Evolutionary conservation across 2,329 filamentous ascomycete genomes (phyloP).

Genomic region (Hypoxylon sp.): DNA sequence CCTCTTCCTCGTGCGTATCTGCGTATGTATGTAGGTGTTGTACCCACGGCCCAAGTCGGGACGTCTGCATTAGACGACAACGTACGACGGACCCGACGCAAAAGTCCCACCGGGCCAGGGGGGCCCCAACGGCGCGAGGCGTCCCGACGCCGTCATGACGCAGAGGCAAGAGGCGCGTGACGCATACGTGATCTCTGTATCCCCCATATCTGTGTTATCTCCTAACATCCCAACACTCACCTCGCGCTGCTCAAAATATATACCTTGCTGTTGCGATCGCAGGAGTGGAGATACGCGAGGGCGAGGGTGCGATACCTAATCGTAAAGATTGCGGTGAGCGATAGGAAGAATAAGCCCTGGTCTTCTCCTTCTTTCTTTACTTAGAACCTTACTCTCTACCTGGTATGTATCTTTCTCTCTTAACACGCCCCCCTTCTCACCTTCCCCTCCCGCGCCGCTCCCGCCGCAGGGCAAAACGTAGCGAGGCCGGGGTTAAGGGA

Average conservation of each 20-base stretch:
- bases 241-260: neutral
- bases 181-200: neutral
- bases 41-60: neutral
- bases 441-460: too few species aligned
- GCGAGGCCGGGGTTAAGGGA: too few species aligned
- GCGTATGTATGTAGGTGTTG: too few species aligned
- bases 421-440: too few species aligned
- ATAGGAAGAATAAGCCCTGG: neutral
- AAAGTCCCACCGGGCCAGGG: slow-evolving; percentile 1
- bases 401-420: too few species aligned
- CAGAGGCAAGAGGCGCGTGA: neutral
- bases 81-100: neutral
- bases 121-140: too few species aligned
- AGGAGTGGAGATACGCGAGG: neutral
- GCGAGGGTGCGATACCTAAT: neutral
- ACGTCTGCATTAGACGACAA: neutral
- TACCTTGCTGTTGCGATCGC: neutral
- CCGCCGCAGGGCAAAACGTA: too few species aligned
- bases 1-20: too few species aligned
- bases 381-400: too few species aligned
- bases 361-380: too few species aligned
- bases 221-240: neutral
- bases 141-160: too few species aligned
- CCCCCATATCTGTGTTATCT: neutral
- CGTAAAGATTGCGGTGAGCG: neutral